phyloP scores from a whole-genome alignment of 139 green algal genomes.

The Nannochloris sp. region DNA sequence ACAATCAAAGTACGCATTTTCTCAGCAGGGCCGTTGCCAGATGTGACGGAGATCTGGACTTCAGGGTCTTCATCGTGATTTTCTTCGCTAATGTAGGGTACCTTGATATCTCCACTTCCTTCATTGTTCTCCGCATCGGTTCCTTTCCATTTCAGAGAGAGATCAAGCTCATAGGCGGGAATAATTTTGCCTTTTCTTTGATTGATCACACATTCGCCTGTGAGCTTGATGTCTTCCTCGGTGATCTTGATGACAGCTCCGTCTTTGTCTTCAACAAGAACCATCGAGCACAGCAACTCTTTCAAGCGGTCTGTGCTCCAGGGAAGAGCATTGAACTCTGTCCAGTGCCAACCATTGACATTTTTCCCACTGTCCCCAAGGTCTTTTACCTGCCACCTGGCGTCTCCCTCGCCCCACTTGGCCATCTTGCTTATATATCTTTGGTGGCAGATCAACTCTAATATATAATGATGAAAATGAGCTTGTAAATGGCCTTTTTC shows the following conservation, averaged over 20 bases:
- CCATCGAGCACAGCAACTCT: slow-evolving; percentile 40
- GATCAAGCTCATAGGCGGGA: slow-evolving; percentile 69
- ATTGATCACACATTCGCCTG: slow-evolving; percentile 71
- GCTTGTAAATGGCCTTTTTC: no score
- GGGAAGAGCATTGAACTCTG: slow-evolving; percentile 61
- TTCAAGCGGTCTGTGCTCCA: slow-evolving; percentile 58
- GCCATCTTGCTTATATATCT: slow-evolving; percentile 42
- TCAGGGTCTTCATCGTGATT: slow-evolving; percentile 87
- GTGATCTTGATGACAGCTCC: not conserved
- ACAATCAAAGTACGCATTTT: slow-evolving; percentile 40
- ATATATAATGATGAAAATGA: no score
- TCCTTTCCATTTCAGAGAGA: slow-evolving; percentile 56
- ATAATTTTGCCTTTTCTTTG: slow-evolving; percentile 85
- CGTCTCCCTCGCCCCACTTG: slow-evolving; percentile 79
- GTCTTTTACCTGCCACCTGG: slow-evolving; percentile 84
- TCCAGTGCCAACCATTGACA: slow-evolving; percentile 81
- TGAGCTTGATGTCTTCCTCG: slow-evolving; percentile 16
- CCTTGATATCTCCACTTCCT: slow-evolving; percentile 23
- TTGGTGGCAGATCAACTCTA: not conserved
- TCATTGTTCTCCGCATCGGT: slow-evolving; percentile 10
- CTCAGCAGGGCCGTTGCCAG: slow-evolving; percentile 4
- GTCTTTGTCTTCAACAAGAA: slow-evolving; percentile 20
- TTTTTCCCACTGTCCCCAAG: slow-evolving; percentile 64
- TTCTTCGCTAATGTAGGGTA: slow-evolving; percentile 70
- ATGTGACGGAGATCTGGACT: slow-evolving; percentile 25